phyloP scores from a whole-genome alignment of 352 stramenopile genomes.

The Phytophthora quininea region DNA sequence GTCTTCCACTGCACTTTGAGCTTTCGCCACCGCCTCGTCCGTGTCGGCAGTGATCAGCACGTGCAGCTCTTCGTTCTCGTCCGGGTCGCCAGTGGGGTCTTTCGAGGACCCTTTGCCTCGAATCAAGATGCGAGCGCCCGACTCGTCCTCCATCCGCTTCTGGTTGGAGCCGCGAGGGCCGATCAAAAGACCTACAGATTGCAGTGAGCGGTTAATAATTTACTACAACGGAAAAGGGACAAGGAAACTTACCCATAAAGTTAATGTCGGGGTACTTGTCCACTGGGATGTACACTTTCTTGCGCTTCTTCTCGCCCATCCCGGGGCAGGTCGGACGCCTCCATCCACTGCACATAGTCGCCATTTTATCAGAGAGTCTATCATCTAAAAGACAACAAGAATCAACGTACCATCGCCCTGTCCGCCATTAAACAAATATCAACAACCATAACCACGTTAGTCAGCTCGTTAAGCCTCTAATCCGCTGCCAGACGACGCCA shows the following conservation, averaged over 20 bases:
- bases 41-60: slow-evolving; percentile 91
- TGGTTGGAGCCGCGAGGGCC: slow-evolving; percentile 91
- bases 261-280: slow-evolving; percentile 94
- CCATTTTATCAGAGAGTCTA: too few relatives aligned
- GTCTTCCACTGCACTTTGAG: slow-evolving; percentile 86
- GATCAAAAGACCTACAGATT: slow-evolving; percentile 75
- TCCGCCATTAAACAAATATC: slow-evolving; percentile 1
- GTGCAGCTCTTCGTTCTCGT: slow-evolving; percentile 90
- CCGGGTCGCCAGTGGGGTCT: slow-evolving; percentile 79
- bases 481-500: slow-evolving; percentile 13
- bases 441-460: neutral
- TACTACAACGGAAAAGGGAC: neutral
- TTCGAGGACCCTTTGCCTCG: slow-evolving; percentile 89
- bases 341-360: slow-evolving; percentile 35
- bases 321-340: slow-evolving; percentile 40
- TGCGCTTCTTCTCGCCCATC: slow-evolving; percentile 74
- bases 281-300: slow-evolving; percentile 93
- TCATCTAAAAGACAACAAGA: neutral
- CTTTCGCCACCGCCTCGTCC: slow-evolving; percentile 87
- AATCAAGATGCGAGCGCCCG: slow-evolving; percentile 91
- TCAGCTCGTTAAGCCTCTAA: neutral
- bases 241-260: slow-evolving; percentile 79
- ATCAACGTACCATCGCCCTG: slow-evolving; percentile 55
- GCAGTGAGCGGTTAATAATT: neutral
- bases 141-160: slow-evolving; percentile 93